Evolutionary conservation across 768 basidiomycete genomes (phyloP), one percentile per base, ranked within the genome.

Genomic region (Agaricus subrufescens): DNA sequence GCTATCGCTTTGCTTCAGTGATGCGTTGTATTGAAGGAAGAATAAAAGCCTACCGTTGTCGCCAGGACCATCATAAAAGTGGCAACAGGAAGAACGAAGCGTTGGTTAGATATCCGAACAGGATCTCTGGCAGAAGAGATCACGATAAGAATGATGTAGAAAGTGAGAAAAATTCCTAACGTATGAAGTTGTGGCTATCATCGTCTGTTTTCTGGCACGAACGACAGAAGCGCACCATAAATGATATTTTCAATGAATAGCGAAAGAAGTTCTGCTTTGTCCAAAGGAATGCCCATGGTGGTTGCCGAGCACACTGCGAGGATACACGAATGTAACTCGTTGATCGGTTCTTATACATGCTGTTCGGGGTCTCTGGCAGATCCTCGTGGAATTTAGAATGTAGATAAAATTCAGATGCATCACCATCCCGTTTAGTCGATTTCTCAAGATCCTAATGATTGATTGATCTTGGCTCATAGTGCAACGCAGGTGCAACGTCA

Each of bases 11-110:
- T 34, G 34, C 2, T 8, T 34, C 11, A 34, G 34, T 8, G 2
- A 7, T 8, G 1, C 7, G 11, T 3, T 19, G 19, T 19, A 7
- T 34, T 34, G 34, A 34, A 34, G 0, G 29, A 30, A 45, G 45
- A 15, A 7, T 1, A 6, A 8, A 12, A 7, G 27, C 52, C 19
- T 31, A 54, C 52, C 9, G 45, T 46, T 11, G 43, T 54, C 9
- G 52, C 52, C 5, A 54, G 25, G 31, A 38, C 11, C 52, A 54
- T 46, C 52, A 54, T 54, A 11, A 46, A 3, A 23, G 45, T 26
- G 15, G 52, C 52, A 31, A 54, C 30, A 15, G 52, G 52, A 25
- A 54, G 44, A 34, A 54, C 46, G 10, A 54, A 54, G 37, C 52
- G 52, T 26, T 46, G 52, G 27, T 54, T 54, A 14, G 45, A 29